A percentile compares a stretch with the other conserved stretches of the same genome.
phyloP scores from a whole-genome alignment of 1,284 basidiomycete genomes.

The Ustanciosporium gigantosporum region DNA sequence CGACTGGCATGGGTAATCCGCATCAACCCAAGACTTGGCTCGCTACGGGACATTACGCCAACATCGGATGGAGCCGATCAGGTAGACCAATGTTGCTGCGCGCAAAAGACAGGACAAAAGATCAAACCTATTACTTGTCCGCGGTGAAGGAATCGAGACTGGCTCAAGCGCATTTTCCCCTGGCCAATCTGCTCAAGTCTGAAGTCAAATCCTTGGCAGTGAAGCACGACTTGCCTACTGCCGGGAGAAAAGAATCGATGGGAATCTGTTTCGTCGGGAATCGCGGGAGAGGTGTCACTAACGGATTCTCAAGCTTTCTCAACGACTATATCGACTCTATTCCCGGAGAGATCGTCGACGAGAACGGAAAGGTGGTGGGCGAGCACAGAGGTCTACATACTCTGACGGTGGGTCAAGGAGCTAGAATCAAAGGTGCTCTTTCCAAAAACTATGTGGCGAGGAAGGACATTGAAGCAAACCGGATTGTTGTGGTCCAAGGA shows the following conservation, averaged over 20 bases:
- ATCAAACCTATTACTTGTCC: slow-evolving; percentile 92
- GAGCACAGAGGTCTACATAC: slow-evolving; percentile 79
- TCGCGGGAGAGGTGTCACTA: slow-evolving; percentile 66
- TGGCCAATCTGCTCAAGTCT: slow-evolving; percentile 51
- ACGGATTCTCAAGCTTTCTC: slow-evolving; percentile 26
- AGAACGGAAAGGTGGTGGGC: slow-evolving; percentile 68
- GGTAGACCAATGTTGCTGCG: slow-evolving; percentile 29
- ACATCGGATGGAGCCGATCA: slow-evolving; percentile 64
- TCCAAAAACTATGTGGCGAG: slow-evolving; percentile 74
- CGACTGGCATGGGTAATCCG: not conserved
- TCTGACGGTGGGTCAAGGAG: slow-evolving; percentile 84
- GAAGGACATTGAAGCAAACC: slow-evolving; percentile 71
- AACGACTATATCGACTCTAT: slow-evolving; percentile 74
- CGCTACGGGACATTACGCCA: slow-evolving; percentile 89
- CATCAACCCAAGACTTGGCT: slow-evolving; percentile 64
- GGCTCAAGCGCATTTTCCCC: slow-evolving; percentile 70
- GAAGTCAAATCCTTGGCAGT: slow-evolving; percentile 79
- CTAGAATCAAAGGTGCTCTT: slow-evolving; percentile 70
- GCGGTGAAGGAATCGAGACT: slow-evolving; percentile 37
- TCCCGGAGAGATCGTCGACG: slow-evolving; percentile 72
- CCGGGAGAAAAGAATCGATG: slow-evolving; percentile 83
- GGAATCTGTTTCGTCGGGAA: slow-evolving; percentile 92
- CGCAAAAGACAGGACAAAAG: slow-evolving; percentile 67
- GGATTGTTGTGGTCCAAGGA: slow-evolving; percentile 76
- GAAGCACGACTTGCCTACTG: slow-evolving; percentile 73